Evolutionary conservation across 2,329 filamentous ascomycete species (phyloP).

Genomic region (Acephala macrosclerotiorum): DNA sequence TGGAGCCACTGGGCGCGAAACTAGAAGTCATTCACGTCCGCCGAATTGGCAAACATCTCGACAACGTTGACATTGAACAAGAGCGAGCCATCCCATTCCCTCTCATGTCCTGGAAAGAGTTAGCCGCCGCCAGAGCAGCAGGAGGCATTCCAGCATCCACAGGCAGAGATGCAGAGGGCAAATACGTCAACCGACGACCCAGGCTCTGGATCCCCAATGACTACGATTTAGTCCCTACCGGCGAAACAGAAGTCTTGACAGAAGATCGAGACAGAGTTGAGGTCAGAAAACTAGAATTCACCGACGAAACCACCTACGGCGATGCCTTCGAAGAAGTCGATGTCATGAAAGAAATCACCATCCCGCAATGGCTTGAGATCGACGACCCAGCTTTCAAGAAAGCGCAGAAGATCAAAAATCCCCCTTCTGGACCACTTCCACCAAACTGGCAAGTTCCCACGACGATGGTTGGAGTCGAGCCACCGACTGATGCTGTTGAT

Average conservation of each 20-base stretch:
- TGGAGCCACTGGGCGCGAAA: not conserved
- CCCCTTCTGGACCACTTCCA: not conserved
- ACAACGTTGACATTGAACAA: not conserved
- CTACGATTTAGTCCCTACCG: not conserved
- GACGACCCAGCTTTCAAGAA: not conserved
- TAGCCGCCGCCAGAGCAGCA: not conserved
- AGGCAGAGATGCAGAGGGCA: not conserved
- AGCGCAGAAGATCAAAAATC: not conserved
- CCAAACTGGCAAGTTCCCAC: not conserved
- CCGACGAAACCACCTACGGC: not conserved
- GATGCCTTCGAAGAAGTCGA: not conserved
- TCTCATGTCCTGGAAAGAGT: not conserved
- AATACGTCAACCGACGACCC: not conserved
- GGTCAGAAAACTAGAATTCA: not conserved
- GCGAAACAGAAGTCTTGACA: not conserved
- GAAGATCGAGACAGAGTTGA: not conserved
- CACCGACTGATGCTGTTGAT: not conserved
- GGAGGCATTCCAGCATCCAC: not conserved
- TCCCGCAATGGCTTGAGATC: conserved; percentile 1
- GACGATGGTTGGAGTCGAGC: not conserved
- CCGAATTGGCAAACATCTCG: not conserved
- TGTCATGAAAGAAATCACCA: not conserved
- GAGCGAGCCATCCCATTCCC: not conserved
- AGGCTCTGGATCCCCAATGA: not conserved
- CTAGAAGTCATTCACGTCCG: not conserved